Evolutionary conservation across 495 filamentous ascomycete genomes (phyloP).

Genomic region (Daldinia caldariorum): DNA sequence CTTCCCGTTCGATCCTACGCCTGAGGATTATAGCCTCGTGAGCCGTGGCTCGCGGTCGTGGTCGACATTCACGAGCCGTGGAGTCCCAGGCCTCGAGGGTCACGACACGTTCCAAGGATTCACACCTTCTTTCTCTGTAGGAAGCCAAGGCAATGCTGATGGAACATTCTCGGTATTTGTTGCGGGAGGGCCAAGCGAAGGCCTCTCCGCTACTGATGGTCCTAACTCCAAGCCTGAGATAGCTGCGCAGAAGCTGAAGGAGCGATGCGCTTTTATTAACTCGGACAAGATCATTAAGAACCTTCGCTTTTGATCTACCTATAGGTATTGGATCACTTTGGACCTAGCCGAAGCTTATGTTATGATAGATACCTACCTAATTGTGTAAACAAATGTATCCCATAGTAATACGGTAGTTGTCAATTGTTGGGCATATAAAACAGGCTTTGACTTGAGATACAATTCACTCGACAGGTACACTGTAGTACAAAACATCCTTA

Average conservation of each 20-base stretch:
- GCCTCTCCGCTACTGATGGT: constrained; percentile 44
- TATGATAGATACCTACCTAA: too few species aligned
- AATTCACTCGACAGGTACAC: too few species aligned
- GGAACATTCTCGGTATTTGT: constrained; percentile 41
- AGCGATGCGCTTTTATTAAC: constrained; percentile 46
- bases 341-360: too few species aligned
- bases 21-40: constrained; percentile 42
- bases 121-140: constrained; percentile 30
- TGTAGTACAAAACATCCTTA: too few species aligned
- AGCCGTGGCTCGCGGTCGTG: constrained; percentile 46
- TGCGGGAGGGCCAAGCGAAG: constrained; percentile 46
- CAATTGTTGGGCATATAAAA: too few species aligned
- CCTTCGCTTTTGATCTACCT: constrained; percentile 30
- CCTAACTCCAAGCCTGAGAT: constrained; percentile 32
- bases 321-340: not conserved
- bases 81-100: constrained; percentile 31
- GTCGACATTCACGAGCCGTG: constrained; percentile 46
- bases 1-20: constrained; percentile 33
- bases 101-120: constrained; percentile 46
- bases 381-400: too few species aligned
- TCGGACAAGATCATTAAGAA: constrained; percentile 39
- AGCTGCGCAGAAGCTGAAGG: constrained; percentile 36
- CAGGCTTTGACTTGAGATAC: too few species aligned
- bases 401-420: too few species aligned
- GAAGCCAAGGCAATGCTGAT: not conserved